Evolutionary conservation across 2,329 filamentous ascomycete genomes (phyloP), one percentile per base, ranked within the genome.

Genomic region (Aspergillus spinulosporus): DNA sequence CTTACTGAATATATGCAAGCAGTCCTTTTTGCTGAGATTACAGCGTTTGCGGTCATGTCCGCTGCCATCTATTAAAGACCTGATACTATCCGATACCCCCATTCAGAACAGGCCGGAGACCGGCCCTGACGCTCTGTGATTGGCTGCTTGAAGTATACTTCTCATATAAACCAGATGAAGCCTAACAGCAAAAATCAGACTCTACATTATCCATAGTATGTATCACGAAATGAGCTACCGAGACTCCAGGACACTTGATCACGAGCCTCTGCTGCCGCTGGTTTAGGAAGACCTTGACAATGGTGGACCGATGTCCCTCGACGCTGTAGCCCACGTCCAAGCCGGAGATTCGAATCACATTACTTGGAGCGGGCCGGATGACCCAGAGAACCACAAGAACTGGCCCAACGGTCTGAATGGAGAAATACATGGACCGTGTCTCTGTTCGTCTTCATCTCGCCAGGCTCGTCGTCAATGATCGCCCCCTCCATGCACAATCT

Each of bases 401-500:
- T 88, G 85, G 84, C 57, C 74, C 0, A 72, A 68, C n/a, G 69
- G 66, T 26, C 79, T 76, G 65, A 85, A 68, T 87, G 84, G 85
- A 68, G 70, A 1, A 78, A 78, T 21, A 80, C 82, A 1, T 72
- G 82, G 39, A 72, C 84, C 51, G 72, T 85, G 31, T 79, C 83
- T 0, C 71, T 76, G 43, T 85, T 85, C 66, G 84, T 82, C 4
- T 78, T 86, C 62, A 81, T 87, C 57, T 84, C 83, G 3, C 84
- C 85, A 0, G 82, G 88, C 29, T 83, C 84, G 1, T 85, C 82
- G 4, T 82, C 82, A 39, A 87, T 87, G 78, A 65, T 82, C 1
- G 77, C 80, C 0, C 81, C 81, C 0, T 79, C 76, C 0, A 62
- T 88, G 43, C 65, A 68, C 6, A 67, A 74, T 2, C 82, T 88